Evolutionary conservation across 2,329 filamentous ascomycete species (phyloP), one percentile per base, ranked within the genome.

Genomic region (Fusarium protoensiforme): DNA sequence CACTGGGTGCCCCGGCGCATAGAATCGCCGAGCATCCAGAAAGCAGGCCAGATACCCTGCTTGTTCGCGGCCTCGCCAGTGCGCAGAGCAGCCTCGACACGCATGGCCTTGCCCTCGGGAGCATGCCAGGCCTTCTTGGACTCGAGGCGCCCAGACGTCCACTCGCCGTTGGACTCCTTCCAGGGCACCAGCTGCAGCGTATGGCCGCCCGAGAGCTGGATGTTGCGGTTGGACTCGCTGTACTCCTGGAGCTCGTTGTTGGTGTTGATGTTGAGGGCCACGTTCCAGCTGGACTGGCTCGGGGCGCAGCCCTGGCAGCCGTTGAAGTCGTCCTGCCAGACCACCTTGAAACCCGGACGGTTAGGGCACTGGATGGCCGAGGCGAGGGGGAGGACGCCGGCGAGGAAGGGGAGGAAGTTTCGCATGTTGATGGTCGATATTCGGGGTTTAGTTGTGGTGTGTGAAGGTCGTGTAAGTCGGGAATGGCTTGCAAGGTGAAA

Each of bases 11-110:
- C 86, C 68, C 81, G 77, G 8, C 86, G 84, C 59, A 87, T 80
- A 18, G 85, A 80, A 66, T 86, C 81, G 13, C 87, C 87, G 1
- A 88, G 83, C 61, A 87, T 79, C 87, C 87, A 88, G 75, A 88
- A 88, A 5, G 87, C 87, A 3, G 87, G 86, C 87, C 87, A 88
- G 71, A 88, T 81, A 14, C 87, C 87, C 72, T 85, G 81, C 79
- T 87, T 87, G 57, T 82, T 80, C 33, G 71, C 71, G 18, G 77
- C 65, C 13, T 78, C 61, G 35, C 87, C 87, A 68, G 86, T 85
- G 9, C 86, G 84, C 61, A 88, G 80, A 46, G 78, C 78, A 11
- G 84, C 83, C 77, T 88, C 85, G 56, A 84, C 82, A 35, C 85
- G 76, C 39, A 86, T 86, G 54, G 77, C 73, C 36, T 79, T 79